Evolutionary conservation across 805 yeast species (phyloP), one percentile per base, ranked within the genome.

Genomic region (Spathaspora gorwiae): DNA sequence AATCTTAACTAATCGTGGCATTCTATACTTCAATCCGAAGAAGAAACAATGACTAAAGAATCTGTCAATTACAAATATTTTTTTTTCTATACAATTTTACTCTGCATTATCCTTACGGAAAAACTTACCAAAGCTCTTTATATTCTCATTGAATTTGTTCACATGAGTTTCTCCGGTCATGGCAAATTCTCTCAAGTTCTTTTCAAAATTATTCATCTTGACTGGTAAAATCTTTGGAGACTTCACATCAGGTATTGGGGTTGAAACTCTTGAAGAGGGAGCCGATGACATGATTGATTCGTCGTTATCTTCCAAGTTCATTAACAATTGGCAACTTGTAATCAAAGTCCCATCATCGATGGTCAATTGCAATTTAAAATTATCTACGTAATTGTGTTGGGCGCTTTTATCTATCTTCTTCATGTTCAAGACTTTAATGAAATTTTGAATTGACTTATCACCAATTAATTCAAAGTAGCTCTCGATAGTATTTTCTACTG

Each of bases 401-500:
- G 57, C 61, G 2, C 48, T 31, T 26, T 52, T 47, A 5, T 62
- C 59, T 10, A 82, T 66, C 7, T 85, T 84, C 59, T 87, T 87
- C 47, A 87, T 68, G 19, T 72, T 76, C 44, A 88, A 65, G 2
- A 88, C 65, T 56, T 85, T 87, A 47, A 65, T 62, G 59, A 87
- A 87, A 57, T 88, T 88, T 9, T 63, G 61, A 27, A 78, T 64
- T 26, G 81, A 78, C 39, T 73, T 72, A 62, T 88, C 96, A 7
- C 83, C 83, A 42, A 88, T 72, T 11, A 85, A 66, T 45, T 73
- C 71, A 56, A 87, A 78, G 60, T 88, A 88, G 55, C 74, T 79
- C 39, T 79, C 76, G 1, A 86, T 80, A 19, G 87, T 73, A 44
- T 77, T 74, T n/a, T 70, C 77, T 15, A 66, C 51, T 1, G 95